Percentiles rank a stretch among this genome's conserved stretches.
These are phyloP conservation scores for Discostella stelligeroides DNA, from an alignment of 108 stramenopile genomes.

Conservation along the genomic window DNA sequence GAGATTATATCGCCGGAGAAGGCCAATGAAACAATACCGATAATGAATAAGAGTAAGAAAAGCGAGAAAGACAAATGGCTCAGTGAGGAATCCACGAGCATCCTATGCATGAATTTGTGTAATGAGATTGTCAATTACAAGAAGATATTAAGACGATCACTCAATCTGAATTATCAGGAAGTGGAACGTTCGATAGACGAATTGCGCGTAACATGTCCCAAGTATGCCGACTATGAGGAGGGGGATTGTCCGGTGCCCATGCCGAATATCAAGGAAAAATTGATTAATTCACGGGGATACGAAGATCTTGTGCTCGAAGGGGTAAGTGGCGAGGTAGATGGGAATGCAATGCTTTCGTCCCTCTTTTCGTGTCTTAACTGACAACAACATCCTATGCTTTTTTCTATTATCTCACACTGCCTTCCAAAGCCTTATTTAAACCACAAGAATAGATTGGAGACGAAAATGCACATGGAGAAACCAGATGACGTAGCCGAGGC, in stretches of 20 bases:
- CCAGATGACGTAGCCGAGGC: conserved; percentile 35
- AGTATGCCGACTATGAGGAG: conserved; percentile 28
- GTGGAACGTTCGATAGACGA: conserved; percentile 30
- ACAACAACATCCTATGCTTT: background rate
- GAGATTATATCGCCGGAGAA: conserved; percentile 9
- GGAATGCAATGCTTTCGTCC: background rate
- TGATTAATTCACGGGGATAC: conserved; percentile 36
- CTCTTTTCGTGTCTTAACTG: background rate
- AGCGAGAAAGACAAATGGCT: conserved; percentile 16
- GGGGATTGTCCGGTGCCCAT: conserved; percentile 25
- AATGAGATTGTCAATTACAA: conserved; percentile 34
- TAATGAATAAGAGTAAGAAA: conserved; percentile 10
- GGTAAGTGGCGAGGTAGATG: background rate
- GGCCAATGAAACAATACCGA: background rate
- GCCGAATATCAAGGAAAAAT: conserved; percentile 36
- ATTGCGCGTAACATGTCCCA: conserved; percentile 25
- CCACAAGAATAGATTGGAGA: conserved; percentile 53
- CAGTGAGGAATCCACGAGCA: conserved; percentile 7
- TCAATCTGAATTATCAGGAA: conserved; percentile 26
- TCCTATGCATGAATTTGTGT: conserved; percentile 27
- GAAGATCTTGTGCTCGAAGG: conserved; percentile 18
- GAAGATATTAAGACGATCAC: conserved; percentile 18
- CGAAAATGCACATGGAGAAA: conserved; percentile 54
- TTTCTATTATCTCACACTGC: background rate
- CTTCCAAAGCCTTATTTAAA: conserved; percentile 36